phyloP scores from a whole-genome alignment of 257 asterid genomes.

The Solanum appendiculatum region DNA sequence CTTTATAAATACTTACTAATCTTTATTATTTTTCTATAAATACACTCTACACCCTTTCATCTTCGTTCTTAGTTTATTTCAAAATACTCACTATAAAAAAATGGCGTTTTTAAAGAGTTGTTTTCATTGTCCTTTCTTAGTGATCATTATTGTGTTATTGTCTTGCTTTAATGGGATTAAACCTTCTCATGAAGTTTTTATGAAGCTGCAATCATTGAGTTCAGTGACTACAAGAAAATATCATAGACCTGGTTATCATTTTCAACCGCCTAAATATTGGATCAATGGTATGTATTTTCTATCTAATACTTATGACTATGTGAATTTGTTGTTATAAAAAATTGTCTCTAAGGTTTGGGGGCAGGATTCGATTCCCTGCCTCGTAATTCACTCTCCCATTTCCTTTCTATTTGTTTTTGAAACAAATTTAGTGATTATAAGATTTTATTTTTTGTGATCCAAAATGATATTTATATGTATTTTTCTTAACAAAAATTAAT shows the following conservation, averaged over 20 bases:
- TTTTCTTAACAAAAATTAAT: not conserved
- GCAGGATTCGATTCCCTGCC: too few relatives aligned
- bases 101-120: not conserved
- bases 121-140: not conserved
- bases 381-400: not conserved
- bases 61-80: not conserved
- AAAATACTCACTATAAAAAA: not conserved
- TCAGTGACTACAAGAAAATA: not conserved
- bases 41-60: not conserved
- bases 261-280: conserved; percentile 55
- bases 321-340: not conserved
- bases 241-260: conserved; percentile 54
- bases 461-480: not conserved
- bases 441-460: not conserved
- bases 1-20: not conserved
- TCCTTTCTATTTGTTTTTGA: not conserved
- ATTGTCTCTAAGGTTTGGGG: not conserved
- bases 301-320: too few relatives aligned
- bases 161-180: not conserved
- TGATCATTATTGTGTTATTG: not conserved
- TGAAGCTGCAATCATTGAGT: not conserved
- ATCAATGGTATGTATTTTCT: conserved; percentile 30
- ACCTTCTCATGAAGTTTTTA: not conserved
- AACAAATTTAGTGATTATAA: not conserved
- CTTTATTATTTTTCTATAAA: not conserved